phyloP scores from a whole-genome alignment of 2,329 filamentous ascomycete genomes.

The Zalaria obscura region DNA sequence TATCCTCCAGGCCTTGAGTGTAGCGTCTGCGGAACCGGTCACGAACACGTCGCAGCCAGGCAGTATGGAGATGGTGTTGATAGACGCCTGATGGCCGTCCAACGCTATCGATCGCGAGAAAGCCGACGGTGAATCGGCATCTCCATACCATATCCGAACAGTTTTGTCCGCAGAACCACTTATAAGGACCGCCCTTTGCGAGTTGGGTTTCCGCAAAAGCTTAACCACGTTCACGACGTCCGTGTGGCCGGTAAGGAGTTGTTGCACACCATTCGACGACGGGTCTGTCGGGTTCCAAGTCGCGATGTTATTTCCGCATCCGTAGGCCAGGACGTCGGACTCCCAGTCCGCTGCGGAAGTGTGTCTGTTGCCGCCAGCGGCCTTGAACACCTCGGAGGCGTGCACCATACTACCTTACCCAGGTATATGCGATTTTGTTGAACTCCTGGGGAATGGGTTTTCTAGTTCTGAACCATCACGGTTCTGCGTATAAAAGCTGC shows the following conservation, averaged over 20 bases:
- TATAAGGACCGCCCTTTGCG: conserved; percentile 45
- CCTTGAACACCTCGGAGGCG: conserved; percentile 33
- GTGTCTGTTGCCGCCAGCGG: conserved; percentile 80
- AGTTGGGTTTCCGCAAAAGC: conserved; percentile 47
- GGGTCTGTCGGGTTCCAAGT: conserved; percentile 60
- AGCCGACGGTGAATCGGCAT: conserved; percentile 9
- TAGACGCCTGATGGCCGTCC: conserved; percentile 54
- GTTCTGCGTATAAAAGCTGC: too few relatives aligned
- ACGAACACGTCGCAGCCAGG: conserved; percentile 35
- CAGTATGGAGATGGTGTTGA: conserved; percentile 48
- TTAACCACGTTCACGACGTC: conserved; percentile 72
- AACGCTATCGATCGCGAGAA: conserved; percentile 36
- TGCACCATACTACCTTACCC: too few relatives aligned
- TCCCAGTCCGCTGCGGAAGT: conserved; percentile 83
- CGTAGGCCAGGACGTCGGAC: conserved; percentile 65
- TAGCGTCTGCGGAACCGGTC: conserved; percentile 49
- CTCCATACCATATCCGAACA: conserved; percentile 47
- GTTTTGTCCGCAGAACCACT: conserved; percentile 72
- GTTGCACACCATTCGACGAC: conserved; percentile 43
- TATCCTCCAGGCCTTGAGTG: conserved; percentile 55
- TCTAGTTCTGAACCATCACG: too few relatives aligned
- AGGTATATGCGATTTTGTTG: too few relatives aligned
- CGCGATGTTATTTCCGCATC: conserved; percentile 76
- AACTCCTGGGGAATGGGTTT: too few relatives aligned
- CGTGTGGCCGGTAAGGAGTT: conserved; percentile 51